These are phyloP conservation scores for Eremochloa ophiuroides DNA, from an alignment of 176 grass and related monocot species.

Conservation along the genomic window DNA sequence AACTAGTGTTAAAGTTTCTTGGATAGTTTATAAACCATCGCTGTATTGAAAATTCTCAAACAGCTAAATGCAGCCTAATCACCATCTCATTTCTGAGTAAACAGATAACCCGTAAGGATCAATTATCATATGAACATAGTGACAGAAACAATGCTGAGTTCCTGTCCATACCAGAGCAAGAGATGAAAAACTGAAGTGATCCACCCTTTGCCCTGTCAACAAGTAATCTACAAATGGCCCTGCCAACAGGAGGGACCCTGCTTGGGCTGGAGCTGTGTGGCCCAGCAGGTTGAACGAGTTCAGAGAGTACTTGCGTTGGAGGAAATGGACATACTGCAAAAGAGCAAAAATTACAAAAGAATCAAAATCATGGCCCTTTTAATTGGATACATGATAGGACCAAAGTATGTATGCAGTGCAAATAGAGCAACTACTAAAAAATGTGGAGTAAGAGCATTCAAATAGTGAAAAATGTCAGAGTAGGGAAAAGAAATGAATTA, in stretches of 20 bases:
- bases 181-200: constrained; percentile 55
- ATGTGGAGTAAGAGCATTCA: background rate
- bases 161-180: constrained; percentile 41
- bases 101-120: background rate
- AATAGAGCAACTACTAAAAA: constrained; percentile 4
- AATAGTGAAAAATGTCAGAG: background rate
- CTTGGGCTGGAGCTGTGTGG: constrained; percentile 79
- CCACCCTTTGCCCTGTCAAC: constrained; percentile 76
- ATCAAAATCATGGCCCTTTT: background rate
- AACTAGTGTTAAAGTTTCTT: background rate
- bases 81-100: background rate
- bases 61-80: background rate
- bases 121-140: background rate
- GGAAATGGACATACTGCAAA: constrained; percentile 76
- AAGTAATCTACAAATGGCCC: constrained; percentile 75
- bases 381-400: background rate
- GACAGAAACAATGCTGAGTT: no score
- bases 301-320: constrained; percentile 69
- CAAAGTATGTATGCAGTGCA: background rate
- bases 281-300: constrained; percentile 85
- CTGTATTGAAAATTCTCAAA: background rate
- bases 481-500: background rate
- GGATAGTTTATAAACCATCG: background rate
- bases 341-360: constrained; percentile 1
- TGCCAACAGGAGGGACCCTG: constrained; percentile 64